Evolutionary conservation across 176 grass and related monocot species (phyloP).

Genomic region (Pontederia paniculata): DNA sequence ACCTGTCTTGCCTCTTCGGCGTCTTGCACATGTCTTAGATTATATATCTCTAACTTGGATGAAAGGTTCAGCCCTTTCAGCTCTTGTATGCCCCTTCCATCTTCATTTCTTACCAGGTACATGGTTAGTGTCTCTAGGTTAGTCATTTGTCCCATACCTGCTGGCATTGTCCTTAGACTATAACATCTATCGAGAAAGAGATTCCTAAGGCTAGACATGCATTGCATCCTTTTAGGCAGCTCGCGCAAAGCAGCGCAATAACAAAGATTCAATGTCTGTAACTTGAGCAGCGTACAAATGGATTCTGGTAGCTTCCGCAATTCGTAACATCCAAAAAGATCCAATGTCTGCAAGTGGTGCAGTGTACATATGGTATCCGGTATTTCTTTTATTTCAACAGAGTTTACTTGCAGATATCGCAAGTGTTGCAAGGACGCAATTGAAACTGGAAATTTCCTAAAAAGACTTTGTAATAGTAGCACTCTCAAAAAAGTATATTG

Average conservation of each 20-base stretch:
- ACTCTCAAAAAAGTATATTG: too few relatives aligned
- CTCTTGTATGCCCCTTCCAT: constrained; percentile 12
- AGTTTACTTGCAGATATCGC: background rate
- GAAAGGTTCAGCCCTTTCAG: constrained; percentile 18
- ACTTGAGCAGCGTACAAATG: too few relatives aligned
- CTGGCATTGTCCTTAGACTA: constrained; percentile 5
- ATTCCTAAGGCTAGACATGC: constrained; percentile 4
- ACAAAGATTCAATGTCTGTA: too few relatives aligned
- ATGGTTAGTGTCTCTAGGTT: constrained; percentile 7
- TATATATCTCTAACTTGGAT: constrained; percentile 1
- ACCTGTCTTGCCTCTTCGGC: constrained; percentile 1
- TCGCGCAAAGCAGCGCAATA: too few relatives aligned
- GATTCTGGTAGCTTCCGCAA: constrained; percentile 4
- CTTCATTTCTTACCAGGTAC: background rate
- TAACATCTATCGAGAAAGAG: constrained; percentile 1
- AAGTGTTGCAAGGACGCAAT: background rate
- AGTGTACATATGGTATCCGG: background rate
- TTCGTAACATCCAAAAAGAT: background rate
- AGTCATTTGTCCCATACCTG: constrained; percentile 3
- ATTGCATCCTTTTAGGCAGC: background rate
- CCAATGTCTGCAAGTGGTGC: constrained; percentile 5
- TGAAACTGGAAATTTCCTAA: too few relatives aligned
- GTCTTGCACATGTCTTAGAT: constrained; percentile 1
- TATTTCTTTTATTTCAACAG: background rate
- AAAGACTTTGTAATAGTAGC: too few relatives aligned